Base-by-base conservation (phyloP, 768 basidiomycete species). In the Collybiopsis confluens region DNA sequence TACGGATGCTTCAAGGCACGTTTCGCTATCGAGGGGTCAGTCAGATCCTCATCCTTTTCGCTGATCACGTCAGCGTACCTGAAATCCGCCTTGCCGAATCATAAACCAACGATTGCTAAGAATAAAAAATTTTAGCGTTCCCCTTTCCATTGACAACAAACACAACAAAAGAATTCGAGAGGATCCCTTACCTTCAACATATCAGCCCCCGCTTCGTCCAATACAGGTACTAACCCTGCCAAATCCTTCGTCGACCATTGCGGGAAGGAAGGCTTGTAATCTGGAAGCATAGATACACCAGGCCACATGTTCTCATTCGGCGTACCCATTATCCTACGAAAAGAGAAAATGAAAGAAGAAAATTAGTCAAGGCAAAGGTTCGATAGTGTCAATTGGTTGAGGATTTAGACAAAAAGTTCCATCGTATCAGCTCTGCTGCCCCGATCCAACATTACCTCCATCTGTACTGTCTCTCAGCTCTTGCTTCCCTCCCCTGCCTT, bases 191-290 rank as follows among this genome's bases (percentile, higher is more conserved):
- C 90, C 76, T 83, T 80, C 24, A 96, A 73, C 57, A 95, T 68
- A 61, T 96, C 93, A 47, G 92, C 70, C n/a, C 91, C 93, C 52
- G 70, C 74, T 10, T 81, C 79, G 64, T 94, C 92, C 45, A 98
- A 70, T 41, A 80, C 77, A 16, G 84, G 80, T 11, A 95, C 86
- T 21, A 75, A 77, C 65, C 67, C 74, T 62, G 63, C 70, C 27
- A 99, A 72, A 54, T 94, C 88, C 60, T 90, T 86, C 37, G 75
- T 71, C 28, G 81, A 81, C 97, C 97, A 99, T 68, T 92, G 91
- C 0, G 97, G 97, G 81, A 99, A 98, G 8, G 95, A 87, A 3
- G 91, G 68, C 73, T 98, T 98, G 78, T 96, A 98, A 67, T 98
- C 97, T 2, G 96, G 93, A 50, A 99, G 70, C 47, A 77, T 71